Base-by-base conservation (phyloP, 176 grass and related monocot genomes). In the Puccinellia tenuiflora region DNA sequence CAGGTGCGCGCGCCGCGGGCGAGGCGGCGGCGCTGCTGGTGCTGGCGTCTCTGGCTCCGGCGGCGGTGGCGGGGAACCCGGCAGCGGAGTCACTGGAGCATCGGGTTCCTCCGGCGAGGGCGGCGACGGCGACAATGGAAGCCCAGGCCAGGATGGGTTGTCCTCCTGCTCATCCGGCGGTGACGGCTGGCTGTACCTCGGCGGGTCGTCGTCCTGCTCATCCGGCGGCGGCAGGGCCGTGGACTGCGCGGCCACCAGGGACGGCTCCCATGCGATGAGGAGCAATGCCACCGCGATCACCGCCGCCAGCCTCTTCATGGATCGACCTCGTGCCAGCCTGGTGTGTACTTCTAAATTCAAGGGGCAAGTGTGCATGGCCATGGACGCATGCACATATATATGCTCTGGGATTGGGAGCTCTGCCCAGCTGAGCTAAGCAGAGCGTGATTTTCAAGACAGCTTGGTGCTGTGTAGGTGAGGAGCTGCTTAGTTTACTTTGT, bases 391-490 rank as follows among this genome's bases (percentile, higher is more conserved):
- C 2, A 4, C 3, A 56, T 73, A 43, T 57, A 82, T 82, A 82
- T 71, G 48, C 35, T 56, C 50, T 18, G 18, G 16, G 25, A 15
- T 33, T 21, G 56, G 43, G 17, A 13, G 9, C 45, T 75, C 46
- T 51, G 38, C 37, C 6, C 37, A 64, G 37, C 35, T 26, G 14
- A 39, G 79, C 5, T 20, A 15, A 40, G n/a, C 34, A 14, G 46
- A 8, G 17, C 30, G 33, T 29, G 22, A 21, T 38, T 20, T 40
- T 1, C 80, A 83, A 73, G 80, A 70, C 70, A 7, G 80, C 38
- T 83, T 83, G 81, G 81, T 83, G 68, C 53, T 45, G 15, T 73
- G 38, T 83, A 83, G 81, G 81, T 73, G 43, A 60, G 35, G 21
- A 25, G 5, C 39, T 15, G 13, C 5, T 26, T 69, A 46, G 9